A percentile compares a stretch with the other conserved stretches of the same genome.
phyloP scores from a whole-genome alignment of 495 filamentous ascomycete species.

The Hypoxylon rickii region DNA sequence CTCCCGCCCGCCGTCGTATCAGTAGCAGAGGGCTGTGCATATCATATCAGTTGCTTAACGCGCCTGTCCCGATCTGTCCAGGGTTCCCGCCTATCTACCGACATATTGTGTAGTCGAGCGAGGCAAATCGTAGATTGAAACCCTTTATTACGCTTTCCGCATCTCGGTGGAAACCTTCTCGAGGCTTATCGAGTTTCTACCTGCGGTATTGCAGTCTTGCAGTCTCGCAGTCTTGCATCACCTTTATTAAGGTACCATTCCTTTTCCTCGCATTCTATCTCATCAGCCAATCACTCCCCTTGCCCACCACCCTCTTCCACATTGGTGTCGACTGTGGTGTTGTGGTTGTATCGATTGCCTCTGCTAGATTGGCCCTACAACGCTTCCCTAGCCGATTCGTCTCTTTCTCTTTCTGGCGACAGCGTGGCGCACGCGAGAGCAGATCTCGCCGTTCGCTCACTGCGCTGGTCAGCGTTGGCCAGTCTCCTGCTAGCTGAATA shows the following conservation, averaged over 20 bases:
- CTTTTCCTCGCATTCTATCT: constrained; percentile 14
- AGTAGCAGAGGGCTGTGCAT: constrained; percentile 24
- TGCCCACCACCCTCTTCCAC: constrained; percentile 9
- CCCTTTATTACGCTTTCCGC: too few relatives aligned
- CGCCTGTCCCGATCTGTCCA: not conserved
- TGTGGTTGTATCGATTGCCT: too few relatives aligned
- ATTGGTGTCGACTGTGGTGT: too few relatives aligned
- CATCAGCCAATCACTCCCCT: constrained; percentile 13
- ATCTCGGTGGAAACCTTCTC: not conserved
- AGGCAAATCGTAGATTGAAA: not conserved
- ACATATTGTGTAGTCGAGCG: too few relatives aligned
- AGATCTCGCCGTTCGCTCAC: constrained; percentile 26
- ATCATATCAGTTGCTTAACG: constrained; percentile 3
- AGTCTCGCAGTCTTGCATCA: constrained; percentile 28
- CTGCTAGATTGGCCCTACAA: too few relatives aligned
- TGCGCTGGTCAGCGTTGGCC: constrained; percentile 5
- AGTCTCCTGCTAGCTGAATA: constrained; percentile 14
- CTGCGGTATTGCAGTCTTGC: too few relatives aligned
- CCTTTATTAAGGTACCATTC: constrained; percentile 31
- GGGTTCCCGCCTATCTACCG: too few relatives aligned
- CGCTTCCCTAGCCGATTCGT: too few relatives aligned
- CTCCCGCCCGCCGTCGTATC: constrained; percentile 29
- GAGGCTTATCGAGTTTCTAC: not conserved
- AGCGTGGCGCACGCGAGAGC: constrained; percentile 19
- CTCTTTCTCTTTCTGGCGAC: constrained; percentile 1